Conservation (phyloP, 2,329 filamentous ascomycete genomes). For the Penicillium sp. region DNA sequence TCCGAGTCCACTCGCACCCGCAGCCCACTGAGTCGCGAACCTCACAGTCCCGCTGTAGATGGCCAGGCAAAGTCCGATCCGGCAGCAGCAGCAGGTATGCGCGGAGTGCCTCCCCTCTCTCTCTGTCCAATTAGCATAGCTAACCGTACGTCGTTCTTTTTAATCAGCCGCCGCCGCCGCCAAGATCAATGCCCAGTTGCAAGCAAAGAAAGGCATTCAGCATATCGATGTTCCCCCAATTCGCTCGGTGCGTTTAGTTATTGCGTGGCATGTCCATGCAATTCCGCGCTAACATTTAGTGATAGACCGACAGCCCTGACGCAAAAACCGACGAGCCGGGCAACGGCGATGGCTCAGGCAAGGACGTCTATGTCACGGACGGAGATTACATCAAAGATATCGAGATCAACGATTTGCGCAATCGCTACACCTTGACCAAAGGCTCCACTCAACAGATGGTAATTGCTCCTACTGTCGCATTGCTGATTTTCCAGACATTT, state of each 20-base stretch:
- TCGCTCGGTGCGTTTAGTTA: slow-evolving; percentile 50
- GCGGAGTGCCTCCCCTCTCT: slow-evolving; percentile 1
- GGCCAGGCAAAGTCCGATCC: slow-evolving; percentile 55
- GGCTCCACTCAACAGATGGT: slow-evolving; percentile 98
- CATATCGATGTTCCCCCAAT: slow-evolving; percentile 87
- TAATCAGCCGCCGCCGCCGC: slow-evolving; percentile 77
- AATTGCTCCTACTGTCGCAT: slow-evolving; percentile 71
- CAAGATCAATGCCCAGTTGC: slow-evolving; percentile 76
- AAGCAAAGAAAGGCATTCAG: slow-evolving; percentile 84
- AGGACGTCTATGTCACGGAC: slow-evolving; percentile 89
- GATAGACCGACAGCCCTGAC: slow-evolving; percentile 50
- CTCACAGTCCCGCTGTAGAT: slow-evolving; percentile 48
- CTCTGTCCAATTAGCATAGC: slow-evolving; percentile 2
- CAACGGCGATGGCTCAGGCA: slow-evolving; percentile 49
- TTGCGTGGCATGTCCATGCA: not conserved
- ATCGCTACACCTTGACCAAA: slow-evolving; percentile 95
- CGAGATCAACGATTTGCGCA: slow-evolving; percentile 95
- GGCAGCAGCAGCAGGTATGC: slow-evolving; percentile 71
- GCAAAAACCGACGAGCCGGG: slow-evolving; percentile 55
- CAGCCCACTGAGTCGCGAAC: slow-evolving; percentile 65
- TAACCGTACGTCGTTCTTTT: slow-evolving; percentile 16
- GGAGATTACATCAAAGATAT: slow-evolving; percentile 99
- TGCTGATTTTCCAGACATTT: slow-evolving; percentile 62
- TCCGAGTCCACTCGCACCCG: slow-evolving; percentile 72
- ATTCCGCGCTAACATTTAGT: slow-evolving; percentile 13